Base-by-base conservation (phyloP, 2,329 filamentous ascomycete genomes). In the Tetracladium maxilliforme region DNA sequence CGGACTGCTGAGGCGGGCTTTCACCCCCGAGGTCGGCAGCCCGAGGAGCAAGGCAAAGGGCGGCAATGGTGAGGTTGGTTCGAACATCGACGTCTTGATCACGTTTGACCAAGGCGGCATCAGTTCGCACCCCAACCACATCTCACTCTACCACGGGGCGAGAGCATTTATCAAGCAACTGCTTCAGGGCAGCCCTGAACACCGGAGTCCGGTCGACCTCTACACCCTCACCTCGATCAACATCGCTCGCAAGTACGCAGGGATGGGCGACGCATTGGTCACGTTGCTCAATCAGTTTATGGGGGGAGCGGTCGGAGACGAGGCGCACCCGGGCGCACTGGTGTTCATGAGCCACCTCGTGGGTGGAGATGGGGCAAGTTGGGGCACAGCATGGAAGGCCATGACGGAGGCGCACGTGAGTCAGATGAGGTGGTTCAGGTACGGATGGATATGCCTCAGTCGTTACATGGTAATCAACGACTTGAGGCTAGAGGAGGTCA, bases 381-480 rank as follows among this genome's bases (percentile, higher is more conserved):
- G 16, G 87, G 82, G 6, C 77, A 86, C n/a, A n/a, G n/a, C n/a
- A n/a, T n/a, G n/a, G 56, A 64, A 58, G 27, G 86, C 90, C 16
- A 98, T 98, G 90, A 84, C 80, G 3, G 63, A 66, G 27, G 87
- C 81, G 15, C 90, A 98, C 56, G 62, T 72, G 53, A 94, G 84
- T 49, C 90, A 98, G 63, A 98, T 98, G 90, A 70, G 81, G 19
- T 98, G 90, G 90, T 98, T 95, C 46, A 70, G 90, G 6, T 95
- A 84, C 68, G 82, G 84, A 4, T 98, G 86, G 84, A 93, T 98
- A 44, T 64, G 70, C 0, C 47, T 93, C 29, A 90, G 84, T 42
- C 64, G 90, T 32, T 98, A 95, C 53, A 95, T 98, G 90, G 67
- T 84, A 29, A 67, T 95, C 16, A 98, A 98, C 51, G 86, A 95